phyloP scores from a whole-genome alignment of 495 filamentous ascomycete species.

The Trichoderma gamsii region DNA sequence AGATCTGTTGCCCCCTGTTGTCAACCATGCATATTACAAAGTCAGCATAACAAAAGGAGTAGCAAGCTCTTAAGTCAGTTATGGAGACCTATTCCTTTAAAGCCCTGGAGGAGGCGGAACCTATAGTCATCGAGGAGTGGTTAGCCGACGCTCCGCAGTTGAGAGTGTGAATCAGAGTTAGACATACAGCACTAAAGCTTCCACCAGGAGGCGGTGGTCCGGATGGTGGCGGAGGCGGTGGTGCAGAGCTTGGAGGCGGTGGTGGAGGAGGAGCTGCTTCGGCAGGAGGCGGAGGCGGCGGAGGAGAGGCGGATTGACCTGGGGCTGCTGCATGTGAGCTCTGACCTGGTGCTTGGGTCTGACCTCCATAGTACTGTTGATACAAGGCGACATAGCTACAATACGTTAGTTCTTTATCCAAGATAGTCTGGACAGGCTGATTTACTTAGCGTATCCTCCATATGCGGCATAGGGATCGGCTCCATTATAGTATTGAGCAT shows the following conservation, averaged over 20 bases:
- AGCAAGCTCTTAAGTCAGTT: constrained; percentile 8
- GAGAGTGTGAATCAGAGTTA: neutral
- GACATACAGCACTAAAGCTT: constrained; percentile 63
- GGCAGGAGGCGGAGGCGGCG: constrained; percentile 58
- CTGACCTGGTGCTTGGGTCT: constrained; percentile 38
- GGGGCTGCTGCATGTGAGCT: constrained; percentile 32
- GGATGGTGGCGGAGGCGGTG: constrained; percentile 58
- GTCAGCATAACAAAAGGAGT: constrained; percentile 10
- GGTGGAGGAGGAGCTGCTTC: constrained; percentile 60
- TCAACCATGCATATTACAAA: constrained; percentile 11
- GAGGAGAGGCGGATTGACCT: constrained; percentile 46
- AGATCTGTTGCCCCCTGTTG: constrained; percentile 8
- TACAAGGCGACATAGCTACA: constrained; percentile 63
- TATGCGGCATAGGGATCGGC: constrained; percentile 87
- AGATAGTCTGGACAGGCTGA: constrained; percentile 17
- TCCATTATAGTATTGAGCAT: constrained; percentile 73
- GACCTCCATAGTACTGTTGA: constrained; percentile 54
- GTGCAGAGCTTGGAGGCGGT: constrained; percentile 47
- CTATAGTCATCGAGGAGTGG: constrained; percentile 22
- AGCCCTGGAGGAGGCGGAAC: constrained; percentile 54
- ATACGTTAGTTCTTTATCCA: constrained; percentile 16
- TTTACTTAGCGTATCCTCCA: constrained; percentile 66
- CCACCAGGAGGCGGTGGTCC: constrained; percentile 41
- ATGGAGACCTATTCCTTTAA: constrained; percentile 21
- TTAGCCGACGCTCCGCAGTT: constrained; percentile 16